phyloP scores from a whole-genome alignment of 352 stramenopile genomes.

The Phytopythium helicoides region DNA sequence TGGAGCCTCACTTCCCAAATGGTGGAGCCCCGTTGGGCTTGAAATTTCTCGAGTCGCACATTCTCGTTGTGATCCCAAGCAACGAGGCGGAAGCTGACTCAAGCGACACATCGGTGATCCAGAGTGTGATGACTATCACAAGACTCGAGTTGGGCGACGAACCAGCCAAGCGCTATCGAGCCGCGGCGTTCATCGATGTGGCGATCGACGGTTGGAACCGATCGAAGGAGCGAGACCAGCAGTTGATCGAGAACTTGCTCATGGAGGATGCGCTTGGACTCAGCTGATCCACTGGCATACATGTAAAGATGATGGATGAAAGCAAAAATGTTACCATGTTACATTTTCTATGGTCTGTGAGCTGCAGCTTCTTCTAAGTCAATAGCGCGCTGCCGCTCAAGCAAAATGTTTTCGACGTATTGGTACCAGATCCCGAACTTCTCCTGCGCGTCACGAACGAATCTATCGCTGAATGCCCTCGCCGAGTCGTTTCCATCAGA shows the following conservation, averaged over 20 bases:
- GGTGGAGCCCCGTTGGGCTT: slow-evolving; percentile 8
- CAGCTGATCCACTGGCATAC: too few species aligned
- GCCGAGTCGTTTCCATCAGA: neutral
- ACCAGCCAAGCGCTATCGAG: slow-evolving; percentile 1
- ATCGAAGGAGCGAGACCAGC: slow-evolving; percentile 5
- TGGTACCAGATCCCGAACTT: slow-evolving; percentile 43
- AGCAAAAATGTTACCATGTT: too few species aligned
- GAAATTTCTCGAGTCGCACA: slow-evolving; percentile 12
- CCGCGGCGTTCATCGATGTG: slow-evolving; percentile 2
- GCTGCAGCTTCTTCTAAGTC: neutral
- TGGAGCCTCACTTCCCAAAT: slow-evolving; percentile 11
- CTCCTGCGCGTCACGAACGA: slow-evolving; percentile 34
- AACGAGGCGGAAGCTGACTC: neutral
- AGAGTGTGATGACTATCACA: slow-evolving; percentile 5
- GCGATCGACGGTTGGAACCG: slow-evolving; percentile 4
- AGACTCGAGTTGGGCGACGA: neutral
- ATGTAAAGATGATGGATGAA: too few species aligned
- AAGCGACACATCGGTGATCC: slow-evolving; percentile 3
- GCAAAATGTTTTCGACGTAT: slow-evolving; percentile 54
- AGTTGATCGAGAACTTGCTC: slow-evolving; percentile 6
- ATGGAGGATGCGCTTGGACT: slow-evolving; percentile 1
- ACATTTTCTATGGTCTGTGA: too few species aligned
- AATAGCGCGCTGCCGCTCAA: slow-evolving; percentile 22
- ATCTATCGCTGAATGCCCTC: slow-evolving; percentile 30
- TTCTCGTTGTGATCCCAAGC: neutral